These are phyloP conservation scores for Ananas comosus DNA, from an alignment of 176 grass and related monocot species.

Conservation along the genomic window DNA sequence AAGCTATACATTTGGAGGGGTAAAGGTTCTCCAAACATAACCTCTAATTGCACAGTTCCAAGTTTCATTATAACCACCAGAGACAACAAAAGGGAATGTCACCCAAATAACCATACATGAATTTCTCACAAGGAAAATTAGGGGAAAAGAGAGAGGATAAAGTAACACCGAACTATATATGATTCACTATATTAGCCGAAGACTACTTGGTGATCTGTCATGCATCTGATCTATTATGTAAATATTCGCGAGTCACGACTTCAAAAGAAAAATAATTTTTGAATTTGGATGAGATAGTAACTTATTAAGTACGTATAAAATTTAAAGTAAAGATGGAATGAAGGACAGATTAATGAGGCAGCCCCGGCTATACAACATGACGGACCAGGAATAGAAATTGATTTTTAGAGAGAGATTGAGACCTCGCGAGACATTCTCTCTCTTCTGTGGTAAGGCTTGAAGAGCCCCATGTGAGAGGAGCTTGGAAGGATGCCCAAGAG, in stretches of 20 bases:
- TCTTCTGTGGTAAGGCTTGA: neutral
- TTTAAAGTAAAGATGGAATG: neutral
- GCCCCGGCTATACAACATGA: too few relatives aligned
- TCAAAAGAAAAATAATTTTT: too few relatives aligned
- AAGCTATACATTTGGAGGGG: neutral
- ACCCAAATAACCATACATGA: neutral
- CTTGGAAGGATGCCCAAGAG: slow-evolving; percentile 12
- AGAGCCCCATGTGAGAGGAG: slow-evolving; percentile 21
- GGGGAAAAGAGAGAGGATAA: too few relatives aligned
- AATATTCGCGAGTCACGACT: too few relatives aligned
- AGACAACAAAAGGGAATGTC: slow-evolving; percentile 2
- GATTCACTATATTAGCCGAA: too few relatives aligned
- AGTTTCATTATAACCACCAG: neutral
- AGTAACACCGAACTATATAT: too few relatives aligned
- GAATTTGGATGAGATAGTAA: too few relatives aligned
- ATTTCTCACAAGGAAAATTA: too few relatives aligned
- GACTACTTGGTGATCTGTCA: too few relatives aligned
- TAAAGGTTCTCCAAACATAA: neutral
- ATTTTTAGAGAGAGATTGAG: neutral
- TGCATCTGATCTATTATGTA: too few relatives aligned
- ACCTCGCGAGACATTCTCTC: neutral
- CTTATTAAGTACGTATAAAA: too few relatives aligned
- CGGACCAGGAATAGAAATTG: neutral
- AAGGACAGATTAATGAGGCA: neutral
- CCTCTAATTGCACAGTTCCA: neutral